Conservation (phyloP, 371 early-diverging fungal species). For the Blastocladiella emersonii region DNA sequence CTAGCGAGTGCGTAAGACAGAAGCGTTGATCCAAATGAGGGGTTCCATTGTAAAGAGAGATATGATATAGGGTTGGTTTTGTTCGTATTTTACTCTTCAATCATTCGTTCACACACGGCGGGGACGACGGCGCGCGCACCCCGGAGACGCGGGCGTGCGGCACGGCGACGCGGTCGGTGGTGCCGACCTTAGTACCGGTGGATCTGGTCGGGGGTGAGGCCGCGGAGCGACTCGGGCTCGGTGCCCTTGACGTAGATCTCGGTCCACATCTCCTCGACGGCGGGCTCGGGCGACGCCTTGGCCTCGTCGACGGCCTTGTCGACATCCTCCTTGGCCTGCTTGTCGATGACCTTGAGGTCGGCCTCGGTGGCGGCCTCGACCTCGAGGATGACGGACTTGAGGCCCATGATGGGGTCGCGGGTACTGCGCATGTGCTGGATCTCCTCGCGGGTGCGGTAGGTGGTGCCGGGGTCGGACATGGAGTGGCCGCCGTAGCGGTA, state of each 20-base stretch:
- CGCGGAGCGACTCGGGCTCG: conserved; percentile 59
- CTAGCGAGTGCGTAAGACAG: too few relatives aligned
- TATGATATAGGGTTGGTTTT: too few relatives aligned
- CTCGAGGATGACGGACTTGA: conserved; percentile 68
- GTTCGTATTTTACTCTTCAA: too few relatives aligned
- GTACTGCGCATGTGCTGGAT: conserved; percentile 91
- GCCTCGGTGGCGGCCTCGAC: conserved; percentile 58
- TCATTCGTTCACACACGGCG: too few relatives aligned
- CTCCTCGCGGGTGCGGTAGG: conserved; percentile 95
- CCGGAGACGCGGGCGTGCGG: too few relatives aligned
- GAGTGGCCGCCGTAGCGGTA: conserved; percentile 99
- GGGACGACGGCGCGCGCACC: too few relatives aligned
- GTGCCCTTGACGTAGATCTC: conserved; percentile 69
- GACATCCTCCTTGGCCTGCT: conserved; percentile 67
- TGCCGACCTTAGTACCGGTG: not conserved
- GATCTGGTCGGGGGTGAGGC: conserved; percentile 22
- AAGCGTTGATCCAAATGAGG: too few relatives aligned
- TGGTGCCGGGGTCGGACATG: conserved; percentile 98
- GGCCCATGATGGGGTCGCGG: conserved; percentile 82
- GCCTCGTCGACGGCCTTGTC: conserved; percentile 76
- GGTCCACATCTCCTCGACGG: conserved; percentile 52
- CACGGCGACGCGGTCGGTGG: too few relatives aligned
- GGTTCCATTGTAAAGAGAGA: too few relatives aligned
- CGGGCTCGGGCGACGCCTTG: conserved; percentile 73
- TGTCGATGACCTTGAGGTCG: conserved; percentile 84